Conservation (phyloP, 75 land plant genomes). For the Pinus albicaulis region DNA sequence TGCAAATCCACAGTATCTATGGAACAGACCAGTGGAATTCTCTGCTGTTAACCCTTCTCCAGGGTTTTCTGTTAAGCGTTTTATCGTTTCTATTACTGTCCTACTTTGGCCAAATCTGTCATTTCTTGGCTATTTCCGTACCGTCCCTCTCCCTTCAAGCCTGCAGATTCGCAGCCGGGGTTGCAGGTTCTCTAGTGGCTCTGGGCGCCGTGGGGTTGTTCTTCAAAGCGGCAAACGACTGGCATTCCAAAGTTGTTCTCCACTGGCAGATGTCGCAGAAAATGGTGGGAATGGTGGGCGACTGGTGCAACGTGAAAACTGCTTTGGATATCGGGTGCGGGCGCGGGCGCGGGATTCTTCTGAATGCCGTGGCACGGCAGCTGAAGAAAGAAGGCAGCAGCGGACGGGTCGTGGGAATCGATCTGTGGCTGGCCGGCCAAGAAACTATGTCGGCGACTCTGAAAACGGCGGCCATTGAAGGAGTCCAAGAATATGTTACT, state of each 20-base stretch:
- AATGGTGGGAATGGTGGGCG: conserved; percentile 41
- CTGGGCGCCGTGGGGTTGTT: conserved; percentile 42
- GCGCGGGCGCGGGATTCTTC: conserved; percentile 72
- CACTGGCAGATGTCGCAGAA: conserved; percentile 59
- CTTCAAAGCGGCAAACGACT: conserved; percentile 43
- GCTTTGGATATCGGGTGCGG: conserved; percentile 75
- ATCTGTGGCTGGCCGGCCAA: conserved; percentile 20
- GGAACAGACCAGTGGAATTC: conserved; percentile 46
- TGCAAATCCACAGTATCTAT: conserved; percentile 51
- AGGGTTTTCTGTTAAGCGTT: conserved; percentile 24
- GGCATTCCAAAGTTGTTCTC: conserved; percentile 42
- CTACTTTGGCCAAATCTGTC: neutral
- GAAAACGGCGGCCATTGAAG: conserved; percentile 48
- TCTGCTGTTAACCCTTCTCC: conserved; percentile 26
- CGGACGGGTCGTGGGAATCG: conserved; percentile 59
- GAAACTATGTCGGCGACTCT: conserved; percentile 25
- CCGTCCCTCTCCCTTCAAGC: conserved; percentile 2
- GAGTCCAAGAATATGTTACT: conserved; percentile 63
- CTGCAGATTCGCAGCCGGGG: conserved; percentile 38
- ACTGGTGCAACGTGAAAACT: conserved; percentile 46
- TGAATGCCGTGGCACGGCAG: conserved; percentile 58
- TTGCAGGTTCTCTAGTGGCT: conserved; percentile 39
- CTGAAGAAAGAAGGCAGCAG: conserved; percentile 54
- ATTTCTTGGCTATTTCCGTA: conserved; percentile 16
- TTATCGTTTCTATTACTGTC: conserved; percentile 18